Evolutionary conservation across 2,329 filamentous ascomycete genomes (phyloP).

Genomic region (Stachybotrys echinatus): DNA sequence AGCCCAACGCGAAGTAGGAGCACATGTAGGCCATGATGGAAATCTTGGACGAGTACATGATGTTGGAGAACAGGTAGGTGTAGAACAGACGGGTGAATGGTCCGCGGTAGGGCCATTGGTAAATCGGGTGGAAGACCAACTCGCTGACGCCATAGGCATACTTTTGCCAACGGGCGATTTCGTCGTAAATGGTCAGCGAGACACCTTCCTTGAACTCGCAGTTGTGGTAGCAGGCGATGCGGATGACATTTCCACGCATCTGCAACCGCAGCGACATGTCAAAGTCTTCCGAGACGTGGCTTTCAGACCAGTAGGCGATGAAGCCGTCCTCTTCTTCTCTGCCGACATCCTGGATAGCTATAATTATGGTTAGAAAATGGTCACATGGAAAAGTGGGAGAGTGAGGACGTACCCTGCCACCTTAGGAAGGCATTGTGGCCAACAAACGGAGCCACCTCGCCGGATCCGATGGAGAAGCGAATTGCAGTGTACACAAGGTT

Average conservation of each 20-base stretch:
- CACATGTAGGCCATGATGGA: conserved; percentile 68
- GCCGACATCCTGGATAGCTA: conserved; percentile 3
- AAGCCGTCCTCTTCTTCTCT: conserved; percentile 35
- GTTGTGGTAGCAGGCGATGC: conserved; percentile 63
- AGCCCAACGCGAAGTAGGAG: conserved; percentile 67
- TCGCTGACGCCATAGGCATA: conserved; percentile 69
- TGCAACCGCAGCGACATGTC: conserved; percentile 71
- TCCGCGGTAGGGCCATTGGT: conserved; percentile 54
- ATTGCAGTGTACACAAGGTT: conserved; percentile 73
- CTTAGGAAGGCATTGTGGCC: conserved; percentile 73
- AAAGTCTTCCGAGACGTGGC: conserved; percentile 73
- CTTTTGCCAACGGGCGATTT: conserved; percentile 68
- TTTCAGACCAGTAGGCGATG: conserved; percentile 70
- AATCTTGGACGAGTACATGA: conserved; percentile 61
- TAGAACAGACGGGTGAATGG: conserved; percentile 56
- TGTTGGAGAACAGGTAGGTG: conserved; percentile 54
- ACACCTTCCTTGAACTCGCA: conserved; percentile 71
- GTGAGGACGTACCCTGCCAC: conserved; percentile 38
- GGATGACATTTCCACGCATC: conserved; percentile 60
- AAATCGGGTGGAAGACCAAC: conserved; percentile 63
- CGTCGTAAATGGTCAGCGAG: conserved; percentile 67
- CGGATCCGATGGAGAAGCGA: conserved; percentile 62
- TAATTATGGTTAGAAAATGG: background rate
- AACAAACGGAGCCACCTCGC: conserved; percentile 70
- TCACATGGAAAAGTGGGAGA: background rate